Evolutionary conservation across 176 grass and related monocot species (phyloP).

Genomic region (Bonia amplexicaulis): DNA sequence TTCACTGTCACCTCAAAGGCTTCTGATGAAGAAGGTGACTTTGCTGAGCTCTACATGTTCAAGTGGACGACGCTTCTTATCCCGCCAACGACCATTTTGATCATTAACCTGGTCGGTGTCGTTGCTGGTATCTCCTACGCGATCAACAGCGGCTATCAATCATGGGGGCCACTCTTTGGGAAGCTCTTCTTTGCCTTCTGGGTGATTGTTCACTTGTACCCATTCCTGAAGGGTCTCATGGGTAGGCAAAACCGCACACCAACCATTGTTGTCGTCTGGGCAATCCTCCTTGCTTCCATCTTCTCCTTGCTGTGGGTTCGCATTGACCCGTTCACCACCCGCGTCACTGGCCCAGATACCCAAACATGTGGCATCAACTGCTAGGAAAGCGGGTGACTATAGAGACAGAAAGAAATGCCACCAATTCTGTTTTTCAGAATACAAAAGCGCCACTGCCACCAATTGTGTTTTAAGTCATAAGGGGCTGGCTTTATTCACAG

Average conservation of each 20-base stretch:
- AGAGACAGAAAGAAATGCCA: conserved; percentile 26
- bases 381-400: conserved; percentile 40
- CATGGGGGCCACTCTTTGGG: conserved; percentile 89
- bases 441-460: conserved; percentile 9
- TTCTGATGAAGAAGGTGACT: conserved; percentile 78
- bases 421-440: conserved; percentile 26
- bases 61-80: conserved; percentile 95
- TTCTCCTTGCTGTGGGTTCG: conserved; percentile 93
- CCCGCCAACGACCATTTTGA: conserved; percentile 74
- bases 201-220: conserved; percentile 95
- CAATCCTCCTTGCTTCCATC: conserved; percentile 81
- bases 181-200: conserved; percentile 97
- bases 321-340: conserved; percentile 76
- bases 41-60: conserved; percentile 88
- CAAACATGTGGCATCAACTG: conserved; percentile 92
- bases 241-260: conserved; percentile 83
- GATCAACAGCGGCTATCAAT: conserved; percentile 87
- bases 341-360: conserved; percentile 73
- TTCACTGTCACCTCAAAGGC: conserved; percentile 94
- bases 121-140: conserved; percentile 87
- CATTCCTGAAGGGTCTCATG: conserved; percentile 97
- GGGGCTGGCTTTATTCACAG: conserved; percentile 19
- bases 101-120: conserved; percentile 82
- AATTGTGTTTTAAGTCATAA: conserved; percentile 20
- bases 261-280: conserved; percentile 84